phyloP scores from a whole-genome alignment of 148 eudicot genomes.

The Pouteria glomerata region DNA sequence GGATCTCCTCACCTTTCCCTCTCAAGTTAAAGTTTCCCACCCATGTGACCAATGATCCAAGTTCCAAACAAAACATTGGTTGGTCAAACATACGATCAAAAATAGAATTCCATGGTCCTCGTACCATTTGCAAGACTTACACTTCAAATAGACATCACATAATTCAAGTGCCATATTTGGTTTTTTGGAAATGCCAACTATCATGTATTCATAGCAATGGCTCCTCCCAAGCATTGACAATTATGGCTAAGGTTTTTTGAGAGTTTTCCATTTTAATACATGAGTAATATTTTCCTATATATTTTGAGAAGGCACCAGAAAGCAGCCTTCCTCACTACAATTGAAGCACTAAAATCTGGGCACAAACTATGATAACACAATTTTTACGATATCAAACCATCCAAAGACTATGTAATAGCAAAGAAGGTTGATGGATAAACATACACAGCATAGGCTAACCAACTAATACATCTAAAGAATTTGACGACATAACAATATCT shows the following conservation, averaged over 20 bases:
- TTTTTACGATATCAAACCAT: too few relatives aligned
- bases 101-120: background rate
- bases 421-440: too few relatives aligned
- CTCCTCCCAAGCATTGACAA: background rate
- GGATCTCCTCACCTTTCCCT: too few relatives aligned
- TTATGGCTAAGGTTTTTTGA: background rate
- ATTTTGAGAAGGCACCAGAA: background rate
- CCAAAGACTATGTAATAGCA: too few relatives aligned
- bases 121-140: background rate
- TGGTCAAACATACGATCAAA: background rate
- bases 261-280: background rate
- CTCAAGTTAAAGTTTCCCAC: too few relatives aligned
- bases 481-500: background rate
- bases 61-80: too few relatives aligned
- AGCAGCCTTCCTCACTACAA: background rate
- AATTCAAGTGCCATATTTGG: background rate
- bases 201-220: background rate
- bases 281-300: background rate
- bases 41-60: too few relatives aligned
- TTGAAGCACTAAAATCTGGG: background rate
- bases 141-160: background rate
- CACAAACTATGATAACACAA: too few relatives aligned
- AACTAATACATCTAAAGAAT: background rate
- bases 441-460: too few relatives aligned
- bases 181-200: too few relatives aligned